Percentiles rank a stretch among this genome's conserved stretches.
Conservation (phyloP, 345 rosid genomes). For the Populus alba region DNA sequence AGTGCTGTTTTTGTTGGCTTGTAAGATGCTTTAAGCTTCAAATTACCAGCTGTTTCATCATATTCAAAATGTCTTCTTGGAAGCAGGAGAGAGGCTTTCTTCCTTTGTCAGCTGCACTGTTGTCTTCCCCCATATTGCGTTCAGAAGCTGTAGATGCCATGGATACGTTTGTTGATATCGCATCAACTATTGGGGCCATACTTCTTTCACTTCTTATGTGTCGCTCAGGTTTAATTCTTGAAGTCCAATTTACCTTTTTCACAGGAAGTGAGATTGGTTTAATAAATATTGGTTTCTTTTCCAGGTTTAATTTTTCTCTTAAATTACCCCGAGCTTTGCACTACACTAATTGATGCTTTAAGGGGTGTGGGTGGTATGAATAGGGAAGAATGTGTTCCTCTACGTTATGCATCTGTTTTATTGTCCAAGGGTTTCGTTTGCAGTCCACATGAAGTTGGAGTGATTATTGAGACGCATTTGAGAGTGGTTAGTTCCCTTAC, state of each 20-base stretch:
- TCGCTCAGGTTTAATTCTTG: slow-evolving; percentile 57
- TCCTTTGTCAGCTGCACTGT: slow-evolving; percentile 87
- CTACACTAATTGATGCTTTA: slow-evolving; percentile 62
- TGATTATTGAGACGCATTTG: slow-evolving; percentile 83
- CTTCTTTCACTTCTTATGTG: slow-evolving; percentile 78
- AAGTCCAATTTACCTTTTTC: slow-evolving; percentile 4
- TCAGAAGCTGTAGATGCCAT: slow-evolving; percentile 53
- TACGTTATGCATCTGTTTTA: slow-evolving; percentile 76
- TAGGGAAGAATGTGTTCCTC: slow-evolving; percentile 87
- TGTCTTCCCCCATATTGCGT: slow-evolving; percentile 62
- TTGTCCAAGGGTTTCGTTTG: slow-evolving; percentile 89
- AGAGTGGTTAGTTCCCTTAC: slow-evolving; percentile 76
- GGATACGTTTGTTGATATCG: slow-evolving; percentile 54
- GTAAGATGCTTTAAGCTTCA: neutral
- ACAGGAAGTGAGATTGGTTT: neutral
- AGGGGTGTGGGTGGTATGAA: slow-evolving; percentile 53
- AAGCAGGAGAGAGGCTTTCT: slow-evolving; percentile 95
- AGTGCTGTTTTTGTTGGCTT: neutral
- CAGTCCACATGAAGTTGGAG: slow-evolving; percentile 72
- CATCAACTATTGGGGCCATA: slow-evolving; percentile 66
- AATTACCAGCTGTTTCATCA: neutral
- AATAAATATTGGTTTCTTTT: slow-evolving; percentile 27
- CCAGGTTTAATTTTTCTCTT: slow-evolving; percentile 85
- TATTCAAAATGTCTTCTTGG: slow-evolving; percentile 33
- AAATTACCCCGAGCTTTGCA: slow-evolving; percentile 69